These are phyloP conservation scores for Populus tomentosa DNA, from an alignment of 441 rosid species.

Conservation along the genomic window DNA sequence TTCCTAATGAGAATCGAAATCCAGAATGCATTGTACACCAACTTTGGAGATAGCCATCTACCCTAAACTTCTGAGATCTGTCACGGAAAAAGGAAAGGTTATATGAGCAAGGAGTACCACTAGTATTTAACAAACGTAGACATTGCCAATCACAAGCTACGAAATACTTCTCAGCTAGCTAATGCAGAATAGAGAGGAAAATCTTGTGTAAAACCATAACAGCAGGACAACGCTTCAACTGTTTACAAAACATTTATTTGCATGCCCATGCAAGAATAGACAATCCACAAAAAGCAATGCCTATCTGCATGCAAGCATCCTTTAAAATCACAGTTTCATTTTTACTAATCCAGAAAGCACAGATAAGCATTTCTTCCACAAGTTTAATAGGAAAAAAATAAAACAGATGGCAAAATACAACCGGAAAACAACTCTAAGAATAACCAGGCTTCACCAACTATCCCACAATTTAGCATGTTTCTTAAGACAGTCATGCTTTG, in stretches of 20 bases:
- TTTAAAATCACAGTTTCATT: neutral
- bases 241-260: neutral
- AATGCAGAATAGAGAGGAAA: neutral
- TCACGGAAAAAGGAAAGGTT: neutral
- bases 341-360: neutral
- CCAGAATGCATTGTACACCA: constrained; percentile 19
- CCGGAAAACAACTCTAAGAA: neutral
- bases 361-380: neutral
- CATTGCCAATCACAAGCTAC: neutral
- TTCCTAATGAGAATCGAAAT: constrained; percentile 1
- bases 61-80: constrained; percentile 26
- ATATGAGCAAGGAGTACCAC: neutral
- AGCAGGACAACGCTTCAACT: neutral
- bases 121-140: neutral
- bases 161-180: neutral
- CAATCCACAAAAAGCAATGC: neutral
- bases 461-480: neutral
- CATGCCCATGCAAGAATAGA: neutral
- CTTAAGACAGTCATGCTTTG: neutral
- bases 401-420: too few species aligned
- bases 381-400: neutral
- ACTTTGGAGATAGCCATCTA: constrained; percentile 25
- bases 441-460: neutral
- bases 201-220: neutral
- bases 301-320: neutral